Base-by-base conservation (phyloP, 1,284 basidiomycete genomes). In the Kwoniella shivajii region DNA sequence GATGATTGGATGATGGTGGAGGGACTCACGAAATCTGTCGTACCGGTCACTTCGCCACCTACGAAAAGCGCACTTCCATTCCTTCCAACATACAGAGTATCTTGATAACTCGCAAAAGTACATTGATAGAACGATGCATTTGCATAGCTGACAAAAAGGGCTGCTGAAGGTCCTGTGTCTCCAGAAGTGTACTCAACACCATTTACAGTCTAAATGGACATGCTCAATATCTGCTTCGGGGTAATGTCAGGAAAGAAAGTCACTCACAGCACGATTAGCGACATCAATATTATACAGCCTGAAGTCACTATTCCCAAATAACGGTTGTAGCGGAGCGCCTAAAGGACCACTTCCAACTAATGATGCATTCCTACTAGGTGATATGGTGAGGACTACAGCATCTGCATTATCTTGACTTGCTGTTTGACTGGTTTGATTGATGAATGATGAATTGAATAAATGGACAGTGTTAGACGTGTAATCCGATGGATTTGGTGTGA, bases 231-330 rank as follows among this genome's bases (percentile, higher is more conserved):
- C n/a, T n/a, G n/a, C n/a, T n/a, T n/a, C n/a, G 18, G 31, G 24
- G 45, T 34, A 16, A 26, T 49, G n/a, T n/a, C 13, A 16, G 20
- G 6, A 36, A 24, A 36, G 16, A 50, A 36, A 1, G 36, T 18
- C 63, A 61, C 82, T 59, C 59, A 86, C 85, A 16, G 85, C 86
- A 56, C 83, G 79, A 63, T 88, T 88, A 62, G 85, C 79, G 57
- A 86, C 85, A 66, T 87, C 80, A 61, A 88, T 83, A 63, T 87
- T 87, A 64, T 87, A 87, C 9, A 80, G 82, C 64, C 79, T 86
- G 75, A 87, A 86, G 64, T 87, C 82, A 10, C 68, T 65, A 53
- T 79, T 84, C 0, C 86, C 85, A 57, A 84, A 85, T 2, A 63
- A 50, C 24, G 50, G 43, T 22, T 60, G 65, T 14, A 60, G 37